Percentiles rank a stretch among this genome's conserved stretches.
phyloP scores from a whole-genome alignment of 139 green algal genomes.

The Haematococcus sp. region DNA sequence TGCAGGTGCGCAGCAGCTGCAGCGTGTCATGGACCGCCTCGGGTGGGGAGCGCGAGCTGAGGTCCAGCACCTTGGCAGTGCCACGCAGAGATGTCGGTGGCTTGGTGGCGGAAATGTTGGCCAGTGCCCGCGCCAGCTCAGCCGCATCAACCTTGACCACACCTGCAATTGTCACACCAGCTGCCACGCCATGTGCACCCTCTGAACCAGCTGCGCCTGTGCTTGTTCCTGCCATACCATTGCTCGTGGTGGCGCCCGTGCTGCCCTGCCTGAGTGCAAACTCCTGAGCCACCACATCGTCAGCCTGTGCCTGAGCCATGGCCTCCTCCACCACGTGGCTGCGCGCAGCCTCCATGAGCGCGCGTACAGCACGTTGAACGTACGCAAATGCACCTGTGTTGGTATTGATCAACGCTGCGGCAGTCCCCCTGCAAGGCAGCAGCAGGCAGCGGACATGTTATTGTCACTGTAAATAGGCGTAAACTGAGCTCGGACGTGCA shows the following conservation, averaged over 20 bases:
- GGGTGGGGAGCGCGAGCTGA: neutral
- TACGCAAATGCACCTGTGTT: neutral
- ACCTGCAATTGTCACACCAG: neutral
- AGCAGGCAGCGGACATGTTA: neutral
- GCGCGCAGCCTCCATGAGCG: slow-evolving; percentile 11
- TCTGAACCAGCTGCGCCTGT: neutral
- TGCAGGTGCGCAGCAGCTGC: neutral
- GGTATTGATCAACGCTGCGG: neutral
- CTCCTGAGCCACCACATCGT: neutral
- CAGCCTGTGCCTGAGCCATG: neutral
- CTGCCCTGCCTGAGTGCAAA: neutral
- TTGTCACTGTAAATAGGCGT: neutral
- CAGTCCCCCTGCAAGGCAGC: neutral
- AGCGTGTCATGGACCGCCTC: neutral
- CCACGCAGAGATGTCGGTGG: too few species aligned
- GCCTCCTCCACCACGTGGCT: neutral
- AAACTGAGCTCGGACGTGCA: too few species aligned
- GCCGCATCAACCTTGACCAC: too few species aligned
- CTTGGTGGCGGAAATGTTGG: too few species aligned
- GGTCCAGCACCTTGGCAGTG: neutral
- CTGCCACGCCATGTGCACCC: too few species aligned
- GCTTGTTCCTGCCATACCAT: neutral
- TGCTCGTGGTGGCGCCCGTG: neutral
- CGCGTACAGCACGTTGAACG: neutral
- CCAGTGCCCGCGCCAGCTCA: too few species aligned